Conservation (phyloP, 129 eudicot genomes). For the Gnaphalium uliginosum region DNA sequence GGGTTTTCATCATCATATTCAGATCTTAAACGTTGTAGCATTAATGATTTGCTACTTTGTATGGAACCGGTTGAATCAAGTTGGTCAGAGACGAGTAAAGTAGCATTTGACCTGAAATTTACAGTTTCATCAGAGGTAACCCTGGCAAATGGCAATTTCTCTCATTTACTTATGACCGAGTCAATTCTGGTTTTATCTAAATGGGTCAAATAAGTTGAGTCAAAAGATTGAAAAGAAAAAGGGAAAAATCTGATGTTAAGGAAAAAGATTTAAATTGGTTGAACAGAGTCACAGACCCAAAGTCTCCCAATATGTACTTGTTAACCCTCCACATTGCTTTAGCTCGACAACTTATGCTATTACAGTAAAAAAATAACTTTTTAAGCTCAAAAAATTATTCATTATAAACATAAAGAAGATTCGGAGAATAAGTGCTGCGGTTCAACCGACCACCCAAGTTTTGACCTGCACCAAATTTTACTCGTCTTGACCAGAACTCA, state of each 20-base stretch:
- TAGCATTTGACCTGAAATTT: constrained; percentile 41
- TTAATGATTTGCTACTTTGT: constrained; percentile 73
- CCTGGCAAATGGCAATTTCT: neutral
- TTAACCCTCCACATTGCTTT: neutral
- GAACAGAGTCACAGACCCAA: neutral
- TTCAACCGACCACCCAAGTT: neutral
- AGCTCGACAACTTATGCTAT: no score
- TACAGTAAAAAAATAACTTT: no score
- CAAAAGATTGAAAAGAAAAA: neutral
- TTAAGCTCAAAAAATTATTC: neutral
- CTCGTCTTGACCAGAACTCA: neutral
- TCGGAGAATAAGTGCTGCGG: neutral
- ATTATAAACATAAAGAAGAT: no score
- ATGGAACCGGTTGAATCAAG: constrained; percentile 42
- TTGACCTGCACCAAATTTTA: neutral
- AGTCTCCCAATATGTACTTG: neutral
- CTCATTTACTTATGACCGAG: neutral
- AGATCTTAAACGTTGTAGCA: constrained; percentile 74
- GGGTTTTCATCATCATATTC: constrained; percentile 85
- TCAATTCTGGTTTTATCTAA: neutral
- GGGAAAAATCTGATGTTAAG: neutral
- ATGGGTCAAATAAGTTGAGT: neutral
- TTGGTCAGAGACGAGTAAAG: constrained; percentile 55
- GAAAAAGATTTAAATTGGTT: neutral
- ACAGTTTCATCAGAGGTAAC: neutral